Percentiles rank a stretch among this genome's conserved stretches.
Evolutionary conservation across 441 rosid species (phyloP).

Genomic region (Eruca vesicaria): DNA sequence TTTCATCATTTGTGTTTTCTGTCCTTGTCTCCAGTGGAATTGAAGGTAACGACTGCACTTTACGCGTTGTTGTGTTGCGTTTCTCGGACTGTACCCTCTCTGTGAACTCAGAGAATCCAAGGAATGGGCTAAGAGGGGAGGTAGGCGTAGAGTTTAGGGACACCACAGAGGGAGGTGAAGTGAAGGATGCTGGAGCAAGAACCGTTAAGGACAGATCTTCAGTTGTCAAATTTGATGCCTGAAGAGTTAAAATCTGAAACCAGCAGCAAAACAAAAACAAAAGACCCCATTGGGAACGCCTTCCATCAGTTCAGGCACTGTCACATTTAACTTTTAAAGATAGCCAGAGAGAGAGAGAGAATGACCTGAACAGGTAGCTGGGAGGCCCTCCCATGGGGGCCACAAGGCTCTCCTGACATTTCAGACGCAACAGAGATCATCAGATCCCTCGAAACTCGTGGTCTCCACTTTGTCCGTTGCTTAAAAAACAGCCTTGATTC

Average conservation of each 20-base stretch:
- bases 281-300: neutral
- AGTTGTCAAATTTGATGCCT: conserved; percentile 92
- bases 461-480: conserved; percentile 88
- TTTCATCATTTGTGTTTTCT: conserved; percentile 40
- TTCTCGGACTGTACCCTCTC: conserved; percentile 47
- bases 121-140: conserved; percentile 64
- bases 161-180: conserved; percentile 83
- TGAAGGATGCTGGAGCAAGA: conserved; percentile 92
- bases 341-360: conserved; percentile 10
- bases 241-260: conserved; percentile 87
- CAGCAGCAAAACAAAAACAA: too few relatives aligned
- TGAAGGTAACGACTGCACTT: conserved; percentile 30
- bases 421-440: conserved; percentile 93
- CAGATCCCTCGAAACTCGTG: conserved; percentile 79
- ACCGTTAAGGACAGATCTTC: conserved; percentile 91
- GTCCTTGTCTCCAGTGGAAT: conserved; percentile 44
- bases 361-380: conserved; percentile 95
- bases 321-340: neutral
- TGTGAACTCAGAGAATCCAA: conserved; percentile 58
- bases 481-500: conserved; percentile 94
- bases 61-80: conserved; percentile 33
- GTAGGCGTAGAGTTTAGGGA: conserved; percentile 80
- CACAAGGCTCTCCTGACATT: conserved; percentile 64
- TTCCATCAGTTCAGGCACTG: neutral
- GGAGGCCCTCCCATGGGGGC: conserved; percentile 55